Percentiles rank a stretch among this genome's conserved stretches.
Conservation (phyloP, 2,329 filamentous ascomycete species). For the Calcarisporium arbuscula region DNA sequence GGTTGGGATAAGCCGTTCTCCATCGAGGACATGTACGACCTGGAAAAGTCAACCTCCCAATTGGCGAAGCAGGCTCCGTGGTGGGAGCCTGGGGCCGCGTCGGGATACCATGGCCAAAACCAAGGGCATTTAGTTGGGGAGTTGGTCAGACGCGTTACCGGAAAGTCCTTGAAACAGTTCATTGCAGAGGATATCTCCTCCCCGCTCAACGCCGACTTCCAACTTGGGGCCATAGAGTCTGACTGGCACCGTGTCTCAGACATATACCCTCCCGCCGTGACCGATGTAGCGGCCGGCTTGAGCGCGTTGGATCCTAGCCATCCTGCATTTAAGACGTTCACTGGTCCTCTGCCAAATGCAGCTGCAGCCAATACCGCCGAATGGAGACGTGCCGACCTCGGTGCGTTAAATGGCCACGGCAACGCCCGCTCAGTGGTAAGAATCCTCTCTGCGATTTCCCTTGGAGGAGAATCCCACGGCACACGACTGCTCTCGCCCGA, state of each 20-base stretch:
- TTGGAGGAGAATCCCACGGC: slow-evolving; percentile 13
- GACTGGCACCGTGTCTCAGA: slow-evolving; percentile 34
- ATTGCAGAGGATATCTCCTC: slow-evolving; percentile 26
- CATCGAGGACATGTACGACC: slow-evolving; percentile 26
- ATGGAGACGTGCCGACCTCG: slow-evolving; percentile 34
- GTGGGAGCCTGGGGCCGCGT: slow-evolving; percentile 36
- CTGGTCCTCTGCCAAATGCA: slow-evolving; percentile 14
- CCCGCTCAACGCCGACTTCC: slow-evolving; percentile 39
- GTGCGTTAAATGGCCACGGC: slow-evolving; percentile 35
- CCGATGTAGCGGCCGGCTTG: slow-evolving; percentile 3
- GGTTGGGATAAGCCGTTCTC: slow-evolving; percentile 25
- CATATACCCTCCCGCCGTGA: slow-evolving; percentile 17
- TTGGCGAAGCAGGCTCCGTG: slow-evolving; percentile 34
- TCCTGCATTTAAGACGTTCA: slow-evolving; percentile 26
- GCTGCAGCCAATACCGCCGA: slow-evolving; percentile 12
- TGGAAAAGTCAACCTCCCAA: slow-evolving; percentile 19
- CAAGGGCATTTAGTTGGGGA: slow-evolving; percentile 37
- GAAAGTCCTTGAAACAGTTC: slow-evolving; percentile 36
- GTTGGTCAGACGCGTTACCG: slow-evolving; percentile 32
- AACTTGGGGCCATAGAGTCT: slow-evolving; percentile 33
- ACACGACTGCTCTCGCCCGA: slow-evolving; percentile 29
- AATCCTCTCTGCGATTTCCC: slow-evolving; percentile 27
- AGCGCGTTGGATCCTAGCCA: too few relatives aligned
- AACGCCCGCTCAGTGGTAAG: slow-evolving; percentile 37
- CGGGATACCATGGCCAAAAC: slow-evolving; percentile 34